These are phyloP conservation scores for Populus alba DNA, from an alignment of 345 rosid species.

Conservation along the genomic window DNA sequence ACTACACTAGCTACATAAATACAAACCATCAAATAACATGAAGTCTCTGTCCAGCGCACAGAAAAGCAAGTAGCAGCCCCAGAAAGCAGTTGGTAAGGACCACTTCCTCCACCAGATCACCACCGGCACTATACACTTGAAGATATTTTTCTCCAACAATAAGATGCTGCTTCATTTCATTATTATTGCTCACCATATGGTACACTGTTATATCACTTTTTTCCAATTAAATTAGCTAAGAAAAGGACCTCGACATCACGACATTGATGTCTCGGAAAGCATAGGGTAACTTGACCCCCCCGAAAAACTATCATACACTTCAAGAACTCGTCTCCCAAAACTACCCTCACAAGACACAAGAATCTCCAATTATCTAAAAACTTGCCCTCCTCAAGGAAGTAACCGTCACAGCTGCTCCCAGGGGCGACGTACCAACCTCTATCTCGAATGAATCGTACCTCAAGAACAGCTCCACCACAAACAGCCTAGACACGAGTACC, in stretches of 20 bases:
- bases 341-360: conserved; percentile 14
- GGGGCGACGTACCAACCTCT: conserved; percentile 45
- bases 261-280: neutral
- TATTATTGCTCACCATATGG: neutral
- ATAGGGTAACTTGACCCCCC: neutral
- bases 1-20: too few species aligned
- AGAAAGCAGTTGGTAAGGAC: too few species aligned
- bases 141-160: too few species aligned
- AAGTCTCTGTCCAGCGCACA: too few species aligned
- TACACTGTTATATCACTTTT: neutral
- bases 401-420: conserved; percentile 54
- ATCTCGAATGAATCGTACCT: conserved; percentile 80
- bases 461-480: conserved; percentile 70
- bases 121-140: too few species aligned
- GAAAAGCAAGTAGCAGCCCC: too few species aligned
- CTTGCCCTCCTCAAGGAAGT: conserved; percentile 62
- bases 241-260: neutral
- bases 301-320: too few species aligned
- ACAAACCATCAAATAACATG: too few species aligned
- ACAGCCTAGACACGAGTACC: conserved; percentile 59
- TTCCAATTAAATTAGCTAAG: neutral
- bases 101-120: too few species aligned
- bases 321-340: conserved; percentile 8
- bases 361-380: conserved; percentile 25
- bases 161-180: neutral